Evolutionary conservation across 768 basidiomycete genomes (phyloP), one percentile per base, ranked within the genome.

Genomic region (Gymnopilus junonius): DNA sequence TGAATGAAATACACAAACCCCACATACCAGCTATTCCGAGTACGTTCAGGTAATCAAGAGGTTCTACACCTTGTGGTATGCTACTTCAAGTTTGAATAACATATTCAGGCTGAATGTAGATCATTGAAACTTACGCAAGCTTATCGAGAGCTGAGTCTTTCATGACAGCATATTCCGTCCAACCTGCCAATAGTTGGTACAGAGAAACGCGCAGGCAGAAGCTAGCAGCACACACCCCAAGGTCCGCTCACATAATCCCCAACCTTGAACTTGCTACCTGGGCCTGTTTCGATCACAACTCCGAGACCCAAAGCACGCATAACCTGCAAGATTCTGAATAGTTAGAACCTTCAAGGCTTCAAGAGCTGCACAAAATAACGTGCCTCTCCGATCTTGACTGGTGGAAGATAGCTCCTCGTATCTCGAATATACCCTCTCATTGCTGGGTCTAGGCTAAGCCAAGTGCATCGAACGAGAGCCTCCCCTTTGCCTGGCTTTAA

Each of bases 371-470:
- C n/a, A 40, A n/a, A n/a, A 25, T 15, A 53, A 69, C 67, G 42
- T 57, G 80, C 82, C 75, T 85, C 90, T 35, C 89, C 89, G 66
- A 95, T 89, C 69, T 88, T 70, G 4, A 89, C 87, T 8, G 92
- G 91, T 14, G 85, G 85, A 15, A 92, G 53, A 71, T 94, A 94
- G 67, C 86, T 89, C 48, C 94, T 82, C 15, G 71, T 72, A 71
- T 93, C 91, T 64, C 84, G 85, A 55, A 99, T 71, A 83, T 91
- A 97, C 12, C 86, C 87, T 8, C 94, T 84, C 93, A 95, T 94
- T 0, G 94, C 93, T 20, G 95, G 94, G 70, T 97, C 95, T 66
- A 97, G 73, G 34, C 88, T 89, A 32, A 94, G 71, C 81, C 89
- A 95, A 50, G 88, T 87, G 61, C 92, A 87, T 72, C 87, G 84